Conservation (phyloP, 352 stramenopile genomes). For the Phytophthora idaei region DNA sequence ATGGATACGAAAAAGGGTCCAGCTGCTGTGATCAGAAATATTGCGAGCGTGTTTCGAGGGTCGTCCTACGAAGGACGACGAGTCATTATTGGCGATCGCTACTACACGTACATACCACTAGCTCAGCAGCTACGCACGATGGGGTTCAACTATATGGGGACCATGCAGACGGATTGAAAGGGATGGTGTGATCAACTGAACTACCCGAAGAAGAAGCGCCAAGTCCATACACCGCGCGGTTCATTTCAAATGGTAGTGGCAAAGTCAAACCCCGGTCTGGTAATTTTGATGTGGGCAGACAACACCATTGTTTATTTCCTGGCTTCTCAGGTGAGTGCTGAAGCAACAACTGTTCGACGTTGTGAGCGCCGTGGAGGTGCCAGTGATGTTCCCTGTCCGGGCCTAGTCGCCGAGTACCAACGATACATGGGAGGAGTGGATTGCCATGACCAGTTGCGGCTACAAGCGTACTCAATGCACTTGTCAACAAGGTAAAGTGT, state of each 20-base stretch:
- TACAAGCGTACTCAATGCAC: background rate
- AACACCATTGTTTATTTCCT: constrained; percentile 6
- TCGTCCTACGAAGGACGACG: background rate
- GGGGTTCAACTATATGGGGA: constrained; percentile 4
- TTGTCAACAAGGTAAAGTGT: background rate
- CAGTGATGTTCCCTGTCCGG: background rate
- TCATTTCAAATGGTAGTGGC: background rate
- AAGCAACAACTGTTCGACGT: background rate
- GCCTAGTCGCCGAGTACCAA: background rate
- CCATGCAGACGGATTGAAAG: background rate
- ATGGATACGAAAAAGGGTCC: constrained; percentile 2
- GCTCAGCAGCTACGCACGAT: constrained; percentile 4
- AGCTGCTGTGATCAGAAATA: constrained; percentile 5
- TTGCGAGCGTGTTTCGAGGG: constrained; percentile 1
- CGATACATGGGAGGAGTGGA: constrained; percentile 1
- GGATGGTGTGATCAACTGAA: constrained; percentile 5
- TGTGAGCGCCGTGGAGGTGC: background rate
- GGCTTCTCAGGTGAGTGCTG: background rate
- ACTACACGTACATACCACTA: background rate
- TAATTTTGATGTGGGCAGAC: background rate
- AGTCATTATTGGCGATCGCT: background rate
- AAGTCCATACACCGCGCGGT: background rate
- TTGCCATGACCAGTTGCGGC: background rate
- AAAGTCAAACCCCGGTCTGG: background rate
- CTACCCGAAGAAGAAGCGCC: background rate